Evolutionary conservation across 495 filamentous ascomycete species (phyloP).

Genomic region (Penicillium bovifimosum): DNA sequence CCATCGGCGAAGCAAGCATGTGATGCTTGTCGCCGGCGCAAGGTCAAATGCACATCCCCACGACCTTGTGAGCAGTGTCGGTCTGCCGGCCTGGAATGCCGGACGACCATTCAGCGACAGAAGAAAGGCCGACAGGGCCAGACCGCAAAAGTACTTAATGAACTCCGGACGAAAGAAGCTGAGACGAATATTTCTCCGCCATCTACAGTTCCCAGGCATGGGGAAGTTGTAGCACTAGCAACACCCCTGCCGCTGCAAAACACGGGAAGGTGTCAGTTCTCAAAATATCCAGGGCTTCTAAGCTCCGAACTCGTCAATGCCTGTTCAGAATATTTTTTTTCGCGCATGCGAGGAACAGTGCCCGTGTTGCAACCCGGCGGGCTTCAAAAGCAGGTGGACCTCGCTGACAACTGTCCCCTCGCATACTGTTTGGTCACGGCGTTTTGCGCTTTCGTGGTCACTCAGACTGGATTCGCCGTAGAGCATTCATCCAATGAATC

Average conservation of each 20-base stretch:
- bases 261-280: neutral
- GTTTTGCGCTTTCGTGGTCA: slow-evolving; percentile 72
- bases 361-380: slow-evolving; percentile 63
- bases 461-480: slow-evolving; percentile 42
- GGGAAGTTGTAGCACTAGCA: neutral
- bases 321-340: slow-evolving; percentile 72
- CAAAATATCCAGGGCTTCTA: slow-evolving; percentile 47
- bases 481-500: slow-evolving; percentile 22
- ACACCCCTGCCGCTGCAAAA: slow-evolving; percentile 32
- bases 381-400: slow-evolving; percentile 52
- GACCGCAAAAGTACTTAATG: slow-evolving; percentile 74
- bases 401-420: slow-evolving; percentile 57
- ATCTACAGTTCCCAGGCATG: neutral
- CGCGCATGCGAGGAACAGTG: slow-evolving; percentile 67
- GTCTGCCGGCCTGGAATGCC: slow-evolving; percentile 63
- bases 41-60: slow-evolving; percentile 59
- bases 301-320: slow-evolving; percentile 55
- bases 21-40: slow-evolving; percentile 78
- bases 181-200: neutral
- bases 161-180: slow-evolving; percentile 61
- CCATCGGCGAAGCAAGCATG: slow-evolving; percentile 58
- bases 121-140: slow-evolving; percentile 84
- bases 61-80: slow-evolving; percentile 63
- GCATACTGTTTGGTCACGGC: slow-evolving; percentile 69
- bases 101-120: slow-evolving; percentile 76